Evolutionary conservation across 176 grass and related monocot genomes (phyloP).

Genomic region (Triticum aestivum): IWGSC_CS_RefSeq_v2.1 NC_057807.1:144982748-144983247

Average conservation of each 20-base stretch:
- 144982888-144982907: conserved; percentile 64
- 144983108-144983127: conserved; percentile 67
- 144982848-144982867: conserved; percentile 71
- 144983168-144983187: conserved; percentile 67
- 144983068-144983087: conserved; percentile 62
- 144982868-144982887: conserved; percentile 58
- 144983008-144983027: conserved; percentile 26
- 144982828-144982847: conserved; percentile 77
- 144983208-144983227: conserved; percentile 62
- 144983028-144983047: conserved; percentile 46
- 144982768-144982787: conserved; percentile 41
- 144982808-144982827: conserved; percentile 61
- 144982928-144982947: conserved; percentile 67
- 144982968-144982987: conserved; percentile 38
- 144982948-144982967: conserved; percentile 26
- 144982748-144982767: conserved; percentile 39
- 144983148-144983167: conserved; percentile 52
- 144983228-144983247: conserved; percentile 53
- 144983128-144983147: conserved; percentile 44
- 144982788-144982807: conserved; percentile 26
- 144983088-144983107: conserved; percentile 54
- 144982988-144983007: conserved; percentile 61
- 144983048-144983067: conserved; percentile 72
- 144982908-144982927: conserved; percentile 42
- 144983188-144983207: conserved; percentile 47